These are phyloP conservation scores for Neurospora hispaniola DNA, from an alignment of 495 filamentous ascomycete species.

Conservation along the genomic window DNA sequence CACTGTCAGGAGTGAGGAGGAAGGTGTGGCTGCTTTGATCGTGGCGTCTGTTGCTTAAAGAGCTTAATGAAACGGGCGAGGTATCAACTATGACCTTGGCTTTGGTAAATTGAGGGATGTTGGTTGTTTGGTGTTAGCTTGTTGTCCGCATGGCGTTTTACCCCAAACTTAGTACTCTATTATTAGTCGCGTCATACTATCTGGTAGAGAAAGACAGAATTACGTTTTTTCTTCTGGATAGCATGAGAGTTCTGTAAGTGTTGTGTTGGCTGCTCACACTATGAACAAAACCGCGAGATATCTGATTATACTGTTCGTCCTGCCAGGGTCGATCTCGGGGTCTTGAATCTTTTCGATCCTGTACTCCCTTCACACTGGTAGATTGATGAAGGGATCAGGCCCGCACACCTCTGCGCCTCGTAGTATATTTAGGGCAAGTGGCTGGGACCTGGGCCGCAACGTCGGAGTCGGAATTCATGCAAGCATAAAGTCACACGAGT, in stretches of 20 bases:
- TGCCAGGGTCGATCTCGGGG: not conserved
- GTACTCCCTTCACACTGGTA: not conserved
- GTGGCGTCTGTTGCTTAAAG: conserved; percentile 73
- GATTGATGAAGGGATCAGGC: not conserved
- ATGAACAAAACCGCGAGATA: not conserved
- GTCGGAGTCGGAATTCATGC: not conserved
- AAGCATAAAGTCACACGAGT: not conserved
- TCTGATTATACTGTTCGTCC: not conserved
- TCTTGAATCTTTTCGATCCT: not conserved
- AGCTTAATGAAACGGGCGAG: conserved; percentile 4
- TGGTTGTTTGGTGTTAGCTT: not conserved
- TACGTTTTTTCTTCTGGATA: not conserved
- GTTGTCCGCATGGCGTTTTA: not conserved
- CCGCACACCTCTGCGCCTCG: not conserved
- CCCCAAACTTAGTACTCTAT: not conserved
- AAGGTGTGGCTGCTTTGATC: conserved; percentile 75
- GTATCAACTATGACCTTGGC: not conserved
- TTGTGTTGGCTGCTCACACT: not conserved
- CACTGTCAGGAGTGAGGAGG: conserved; percentile 81
- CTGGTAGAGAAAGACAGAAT: not conserved
- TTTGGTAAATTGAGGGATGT: not conserved
- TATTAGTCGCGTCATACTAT: not conserved
- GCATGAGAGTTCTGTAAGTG: not conserved
- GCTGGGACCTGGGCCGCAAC: not conserved
- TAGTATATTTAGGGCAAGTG: not conserved